Evolutionary conservation across 352 stramenopile genomes (phyloP), one percentile per base, ranked within the genome.

Genomic region (Pythium diclinum): DNA sequence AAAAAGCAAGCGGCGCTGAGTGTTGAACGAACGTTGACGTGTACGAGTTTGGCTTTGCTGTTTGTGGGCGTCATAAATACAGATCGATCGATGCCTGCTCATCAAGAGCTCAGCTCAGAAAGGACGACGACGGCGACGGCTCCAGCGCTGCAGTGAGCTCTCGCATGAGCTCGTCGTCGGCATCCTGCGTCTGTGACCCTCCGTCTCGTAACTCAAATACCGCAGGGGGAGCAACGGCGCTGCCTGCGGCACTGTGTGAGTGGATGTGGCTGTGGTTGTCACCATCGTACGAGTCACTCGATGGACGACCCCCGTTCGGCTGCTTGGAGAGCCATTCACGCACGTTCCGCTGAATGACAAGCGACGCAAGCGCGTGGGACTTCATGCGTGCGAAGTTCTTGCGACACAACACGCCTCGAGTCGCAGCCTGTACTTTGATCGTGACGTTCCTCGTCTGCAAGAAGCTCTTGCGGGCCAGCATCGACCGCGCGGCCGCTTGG

Each of bases 361-460:
- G 68, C 30, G 87, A 94, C 16, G 87, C 84, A 11, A 92, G 73
- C 56, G 85, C 84, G 19, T 93, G 83, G 23, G 81, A 83, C 67
- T 95, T 95, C 84, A 95, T 93, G 34, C 81, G 80, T 0, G 84
- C 83, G 73, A 95, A 95, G 56, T 95, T 85, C 69, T 95, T 95
- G 17, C 87, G 83, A 33, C 85, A 93, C 33, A 95, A 66, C 21
- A 92, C 81, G 36, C 87, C 87, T 10, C 87, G 83, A 14, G 87
- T 92, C 25, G 87, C 86, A 0, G 87, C 87, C 75, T 95, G 87
- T 16, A 95, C 83, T 57, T 89, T 91, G 58, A 95, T 95, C 32
- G 87, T 79, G 3, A 92, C 85, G 70, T 95, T 88, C n/a, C 85
- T 84, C 1, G 85, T 89, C 56, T 95, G 87, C 17, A 95, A 65